These are phyloP conservation scores for Pisolithus albus DNA, from an alignment of 768 basidiomycete genomes.

Conservation along the genomic window DNA sequence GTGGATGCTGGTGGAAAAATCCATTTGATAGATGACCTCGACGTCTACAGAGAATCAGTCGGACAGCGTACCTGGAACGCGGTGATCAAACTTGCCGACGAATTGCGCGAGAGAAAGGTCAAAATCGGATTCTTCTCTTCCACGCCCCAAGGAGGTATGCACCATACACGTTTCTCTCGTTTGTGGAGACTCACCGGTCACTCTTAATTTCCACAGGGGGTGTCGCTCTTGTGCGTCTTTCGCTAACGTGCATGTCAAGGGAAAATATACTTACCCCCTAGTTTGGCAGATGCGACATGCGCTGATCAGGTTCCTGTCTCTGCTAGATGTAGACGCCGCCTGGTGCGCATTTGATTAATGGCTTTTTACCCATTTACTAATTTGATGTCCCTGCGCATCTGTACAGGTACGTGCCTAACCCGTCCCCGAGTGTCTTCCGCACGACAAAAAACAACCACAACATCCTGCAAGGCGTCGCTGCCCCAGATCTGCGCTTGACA, in stretches of 20 bases:
- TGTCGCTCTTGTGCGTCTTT: constrained; percentile 73
- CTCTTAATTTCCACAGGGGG: constrained; percentile 51
- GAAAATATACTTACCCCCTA: constrained; percentile 8
- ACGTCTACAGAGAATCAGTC: constrained; percentile 70
- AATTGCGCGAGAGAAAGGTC: constrained; percentile 78
- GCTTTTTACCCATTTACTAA: constrained; percentile 2
- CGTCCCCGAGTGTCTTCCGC: constrained; percentile 83
- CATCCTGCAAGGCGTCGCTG: constrained; percentile 88
- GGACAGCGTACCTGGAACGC: constrained; percentile 72
- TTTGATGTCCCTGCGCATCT: constrained; percentile 4
- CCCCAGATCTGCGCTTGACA: constrained; percentile 69
- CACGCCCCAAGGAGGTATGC: constrained; percentile 82
- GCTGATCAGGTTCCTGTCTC: constrained; percentile 75
- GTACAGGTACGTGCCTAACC: constrained; percentile 79
- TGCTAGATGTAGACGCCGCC: constrained; percentile 72
- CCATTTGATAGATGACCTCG: constrained; percentile 76
- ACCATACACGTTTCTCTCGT: constrained; percentile 19
- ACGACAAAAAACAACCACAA: constrained; percentile 96
- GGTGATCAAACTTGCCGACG: constrained; percentile 74
- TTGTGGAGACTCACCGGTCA: constrained; percentile 20
- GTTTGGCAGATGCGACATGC: constrained; percentile 81
- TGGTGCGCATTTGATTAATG: constrained; percentile 50
- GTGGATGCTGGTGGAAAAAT: constrained; percentile 86
- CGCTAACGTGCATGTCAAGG: not conserved
- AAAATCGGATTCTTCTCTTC: constrained; percentile 94